Conservation (phyloP, 768 basidiomycete species). For the Collybia nuda region DNA sequence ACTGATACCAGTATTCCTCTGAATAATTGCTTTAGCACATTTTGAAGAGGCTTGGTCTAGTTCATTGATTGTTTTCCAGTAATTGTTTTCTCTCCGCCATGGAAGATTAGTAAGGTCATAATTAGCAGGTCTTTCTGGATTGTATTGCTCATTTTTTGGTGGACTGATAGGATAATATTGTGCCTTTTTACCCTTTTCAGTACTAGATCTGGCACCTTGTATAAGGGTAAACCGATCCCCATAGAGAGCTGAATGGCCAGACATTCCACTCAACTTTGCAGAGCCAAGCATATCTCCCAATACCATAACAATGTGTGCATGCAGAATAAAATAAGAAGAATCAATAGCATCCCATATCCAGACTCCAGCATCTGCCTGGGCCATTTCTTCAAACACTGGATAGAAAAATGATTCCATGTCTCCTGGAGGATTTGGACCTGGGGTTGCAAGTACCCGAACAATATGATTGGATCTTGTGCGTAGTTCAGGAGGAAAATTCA, state of each 20-base stretch:
- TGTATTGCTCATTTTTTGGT: conserved; percentile 19
- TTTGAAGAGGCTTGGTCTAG: not conserved
- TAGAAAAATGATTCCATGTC: conserved; percentile 20
- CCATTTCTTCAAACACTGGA: conserved; percentile 23
- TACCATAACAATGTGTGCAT: conserved; percentile 16
- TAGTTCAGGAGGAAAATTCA: too few relatives aligned
- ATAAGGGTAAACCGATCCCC: conserved; percentile 28
- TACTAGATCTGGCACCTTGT: conserved; percentile 21
- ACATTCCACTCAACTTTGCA: too few relatives aligned
- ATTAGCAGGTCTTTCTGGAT: conserved; percentile 14
- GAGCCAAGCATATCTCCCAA: conserved; percentile 32
- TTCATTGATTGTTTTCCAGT: not conserved
- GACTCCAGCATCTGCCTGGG: too few relatives aligned
- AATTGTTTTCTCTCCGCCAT: too few relatives aligned
- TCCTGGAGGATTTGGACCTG: conserved; percentile 18
- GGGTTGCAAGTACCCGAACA: conserved; percentile 16
- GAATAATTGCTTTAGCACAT: not conserved
- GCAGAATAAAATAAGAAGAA: conserved; percentile 19
- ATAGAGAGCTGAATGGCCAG: conserved; percentile 24
- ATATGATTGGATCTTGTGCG: conserved; percentile 17
- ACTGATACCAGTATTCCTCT: not conserved
- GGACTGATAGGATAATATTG: conserved; percentile 26
- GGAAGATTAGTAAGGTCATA: too few relatives aligned
- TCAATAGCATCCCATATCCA: conserved; percentile 31
- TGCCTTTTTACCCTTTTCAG: conserved; percentile 14